These are phyloP conservation scores for Oxytropis ochrocephala DNA, from an alignment of 306 rosid genomes.

Conservation along the genomic window DNA sequence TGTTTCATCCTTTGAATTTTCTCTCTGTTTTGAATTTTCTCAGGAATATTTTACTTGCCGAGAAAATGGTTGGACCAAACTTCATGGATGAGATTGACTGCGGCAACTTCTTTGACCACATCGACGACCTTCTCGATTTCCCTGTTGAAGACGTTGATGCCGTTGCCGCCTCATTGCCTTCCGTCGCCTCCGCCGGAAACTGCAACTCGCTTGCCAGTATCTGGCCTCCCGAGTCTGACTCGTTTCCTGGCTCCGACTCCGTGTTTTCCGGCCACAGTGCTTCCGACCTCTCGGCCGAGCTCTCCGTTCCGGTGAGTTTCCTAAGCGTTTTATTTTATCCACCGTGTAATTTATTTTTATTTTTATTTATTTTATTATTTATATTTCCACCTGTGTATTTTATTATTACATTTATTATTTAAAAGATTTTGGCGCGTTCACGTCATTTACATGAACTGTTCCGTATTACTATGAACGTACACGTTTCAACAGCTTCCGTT, in stretches of 20 bases:
- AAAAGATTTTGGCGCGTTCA: slow-evolving; percentile 18
- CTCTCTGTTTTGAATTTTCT: background rate
- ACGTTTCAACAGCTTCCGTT: background rate
- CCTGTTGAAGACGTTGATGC: slow-evolving; percentile 51
- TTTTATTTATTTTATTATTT: background rate
- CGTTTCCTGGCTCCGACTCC: slow-evolving; percentile 47
- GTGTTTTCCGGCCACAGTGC: slow-evolving; percentile 52
- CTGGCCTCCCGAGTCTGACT: slow-evolving; percentile 49
- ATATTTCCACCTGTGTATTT: background rate
- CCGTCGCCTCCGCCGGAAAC: slow-evolving; percentile 27
- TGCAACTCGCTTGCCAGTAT: slow-evolving; percentile 41
- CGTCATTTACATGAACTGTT: slow-evolving; percentile 6
- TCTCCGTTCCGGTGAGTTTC: slow-evolving; percentile 76
- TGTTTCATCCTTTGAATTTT: background rate
- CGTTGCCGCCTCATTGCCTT: slow-evolving; percentile 31
- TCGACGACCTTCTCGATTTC: slow-evolving; percentile 86
- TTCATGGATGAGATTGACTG: slow-evolving; percentile 80
- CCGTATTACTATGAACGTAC: background rate
- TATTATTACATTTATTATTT: background rate
- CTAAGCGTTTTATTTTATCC: background rate
- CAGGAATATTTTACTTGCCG: slow-evolving; percentile 15
- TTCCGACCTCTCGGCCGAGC: slow-evolving; percentile 87
- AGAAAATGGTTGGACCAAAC: slow-evolving; percentile 66
- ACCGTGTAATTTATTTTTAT: background rate
- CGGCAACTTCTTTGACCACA: slow-evolving; percentile 87